Evolutionary conservation across 78 protist species (phyloP), one percentile per base, ranked within the genome.

Genomic region (Chrysochromulina parva): DNA sequence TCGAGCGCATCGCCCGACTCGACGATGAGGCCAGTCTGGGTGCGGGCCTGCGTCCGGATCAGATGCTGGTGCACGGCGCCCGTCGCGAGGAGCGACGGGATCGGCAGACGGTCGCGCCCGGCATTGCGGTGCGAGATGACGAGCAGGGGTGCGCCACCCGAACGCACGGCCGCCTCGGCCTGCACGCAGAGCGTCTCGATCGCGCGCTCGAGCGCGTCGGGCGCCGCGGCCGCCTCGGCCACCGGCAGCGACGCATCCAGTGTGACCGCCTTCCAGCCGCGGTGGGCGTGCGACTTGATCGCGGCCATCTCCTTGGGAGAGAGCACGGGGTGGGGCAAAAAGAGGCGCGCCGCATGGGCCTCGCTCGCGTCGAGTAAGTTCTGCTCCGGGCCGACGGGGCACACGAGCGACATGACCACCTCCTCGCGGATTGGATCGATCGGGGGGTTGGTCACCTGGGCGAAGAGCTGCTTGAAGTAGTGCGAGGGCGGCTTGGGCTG

Each of bases 401-500:
- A 81, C 14, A n/a, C n/a, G 59, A 97, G 96, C 1, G 96, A 92
- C 97, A 97, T 95, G 82, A 95, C 93, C 55, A 95, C 54, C 48
- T 22, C 66, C 90, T 97, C 98, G n/a, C 98, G 94, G 89, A 95
- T 86, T 26, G 98, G 97, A 78, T 97, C 98, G 94, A 97, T 95
- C n/a, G 98, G 98, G 55, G 98, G 98, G 92, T 97, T 97, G 22
- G 98, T 95, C 71, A 97, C 97, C 92, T 65, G 71, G 7, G 98
- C 98, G 88, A 97, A 97, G 66, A 94, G 89, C 92, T 97, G 98
- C 93, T 95, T 95, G 94, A 97, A 95, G 94, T 95, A 97, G 82
- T 97, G 96, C 94, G 76, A 94, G 47, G 91, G 67, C 60, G 93
- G 62, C 59, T 92, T 89, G 48, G 97, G 97, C 80, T 59, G 17